Percentiles rank a stretch among this genome's conserved stretches.
These are phyloP conservation scores for Pholiota adiposa DNA, from an alignment of 1,284 basidiomycete genomes.

Conservation along the genomic window DNA sequence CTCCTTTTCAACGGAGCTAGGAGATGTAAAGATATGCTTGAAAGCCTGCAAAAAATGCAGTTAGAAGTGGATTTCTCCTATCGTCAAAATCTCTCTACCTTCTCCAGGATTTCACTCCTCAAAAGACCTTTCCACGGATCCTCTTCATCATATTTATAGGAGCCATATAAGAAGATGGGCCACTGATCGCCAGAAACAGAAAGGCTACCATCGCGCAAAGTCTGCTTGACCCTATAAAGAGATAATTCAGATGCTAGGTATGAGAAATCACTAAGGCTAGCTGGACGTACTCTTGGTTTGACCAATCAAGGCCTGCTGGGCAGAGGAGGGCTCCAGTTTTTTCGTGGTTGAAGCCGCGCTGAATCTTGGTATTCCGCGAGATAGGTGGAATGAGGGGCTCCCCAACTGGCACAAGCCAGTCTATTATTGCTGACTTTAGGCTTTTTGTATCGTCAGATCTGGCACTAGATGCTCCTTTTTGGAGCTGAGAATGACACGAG, in stretches of 20 bases:
- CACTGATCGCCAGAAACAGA: not conserved
- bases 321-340: not conserved
- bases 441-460: not conserved
- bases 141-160: not conserved
- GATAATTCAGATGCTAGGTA: not conserved
- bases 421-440: no score
- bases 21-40: not conserved
- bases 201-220: not conserved
- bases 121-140: not conserved
- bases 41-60: not conserved
- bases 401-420: not conserved
- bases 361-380: not conserved
- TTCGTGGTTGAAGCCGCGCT: not conserved
- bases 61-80: no score
- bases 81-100: no score
- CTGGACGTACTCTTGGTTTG: not conserved
- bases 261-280: no score
- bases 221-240: not conserved
- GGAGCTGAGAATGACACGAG: not conserved
- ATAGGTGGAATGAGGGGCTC: not conserved
- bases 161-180: not conserved
- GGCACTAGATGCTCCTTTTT: not conserved
- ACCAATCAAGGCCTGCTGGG: not conserved
- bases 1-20: not conserved
- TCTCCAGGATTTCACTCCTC: no score